Evolutionary conservation across 2,329 filamentous ascomycete species (phyloP), one percentile per base, ranked within the genome.

Genomic region (Tympanopsis confertula): DNA sequence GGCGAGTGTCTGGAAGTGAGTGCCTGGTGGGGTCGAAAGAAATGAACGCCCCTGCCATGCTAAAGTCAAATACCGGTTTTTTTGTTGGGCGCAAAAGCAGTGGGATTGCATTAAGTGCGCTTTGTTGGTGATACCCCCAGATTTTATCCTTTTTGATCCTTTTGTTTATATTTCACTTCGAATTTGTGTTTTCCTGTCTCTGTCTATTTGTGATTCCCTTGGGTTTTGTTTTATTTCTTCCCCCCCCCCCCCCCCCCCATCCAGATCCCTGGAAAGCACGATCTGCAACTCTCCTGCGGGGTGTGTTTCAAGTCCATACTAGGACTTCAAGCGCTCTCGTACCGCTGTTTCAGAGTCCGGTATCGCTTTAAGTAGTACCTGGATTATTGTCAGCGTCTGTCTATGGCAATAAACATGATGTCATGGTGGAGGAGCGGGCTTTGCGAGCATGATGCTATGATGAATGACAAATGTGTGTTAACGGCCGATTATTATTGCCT

Each of bases 291-390:
- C n/a, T n/a, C n/a, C n/a, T n/a, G n/a, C n/a, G n/a, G n/a, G n/a
- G n/a, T n/a, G 22, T 10, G n/a, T 10, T n/a, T 26, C n/a, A 26
- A 26, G 7, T 10, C 22, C 22, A 26, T 7, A 10, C 30, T 15
- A 33, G 30, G 30, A 18, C 17, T 33, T 10, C 15, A 17, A 15
- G 30, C 30, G n/a, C 24, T 33, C 17, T 78, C 71, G 62, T 95
- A 95, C 54, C 86, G 71, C 62, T 91, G 81, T 52, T 82, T 79
- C 51, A 95, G 63, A 19, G 85, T 78, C 48, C 89, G 80, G 63
- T 95, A 95, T 55, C 84, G 75, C 66, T 93, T 94, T 50, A 95
- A 68, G 63, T 91, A 94, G 60, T 94, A 93, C 55, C 86, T 93
- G 56, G 44, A 49, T 44, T 13, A 35, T 30, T 44, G 50, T 46